These are phyloP conservation scores for Auriculariales sp. DNA, from an alignment of 768 basidiomycete species.

Conservation along the genomic window DNA sequence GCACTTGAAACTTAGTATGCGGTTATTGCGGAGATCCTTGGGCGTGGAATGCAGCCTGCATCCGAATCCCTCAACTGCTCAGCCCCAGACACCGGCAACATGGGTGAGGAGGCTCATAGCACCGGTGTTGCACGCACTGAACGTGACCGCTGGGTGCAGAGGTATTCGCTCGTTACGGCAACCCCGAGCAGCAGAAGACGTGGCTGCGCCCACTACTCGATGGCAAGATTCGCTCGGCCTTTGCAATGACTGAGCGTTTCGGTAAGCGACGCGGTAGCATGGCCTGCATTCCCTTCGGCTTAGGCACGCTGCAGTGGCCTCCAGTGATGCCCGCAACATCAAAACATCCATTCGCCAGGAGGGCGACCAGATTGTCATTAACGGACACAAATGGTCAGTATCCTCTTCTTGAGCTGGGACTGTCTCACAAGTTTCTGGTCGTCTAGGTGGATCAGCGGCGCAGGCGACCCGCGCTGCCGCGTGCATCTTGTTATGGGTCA, in stretches of 20 bases:
- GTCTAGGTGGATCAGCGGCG: constrained; percentile 89
- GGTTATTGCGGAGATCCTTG: constrained; percentile 93
- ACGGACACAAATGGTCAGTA: constrained; percentile 89
- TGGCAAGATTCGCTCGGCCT: constrained; percentile 87
- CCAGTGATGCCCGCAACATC: constrained; percentile 92
- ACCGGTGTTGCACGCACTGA: constrained; percentile 1
- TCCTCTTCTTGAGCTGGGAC: background rate
- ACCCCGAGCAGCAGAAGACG: constrained; percentile 74
- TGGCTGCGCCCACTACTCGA: constrained; percentile 82
- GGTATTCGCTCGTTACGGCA: constrained; percentile 93
- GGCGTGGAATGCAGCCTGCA: constrained; percentile 66
- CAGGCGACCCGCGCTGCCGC: constrained; percentile 80
- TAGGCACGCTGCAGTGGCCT: constrained; percentile 43
- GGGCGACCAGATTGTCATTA: constrained; percentile 81
- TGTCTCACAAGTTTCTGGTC: constrained; percentile 4
- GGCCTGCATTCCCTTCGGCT: background rate
- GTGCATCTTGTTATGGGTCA: constrained; percentile 92
- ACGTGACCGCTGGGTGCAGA: constrained; percentile 31
- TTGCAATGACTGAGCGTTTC: constrained; percentile 93
- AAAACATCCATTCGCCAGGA: constrained; percentile 73
- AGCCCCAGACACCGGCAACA: constrained; percentile 95
- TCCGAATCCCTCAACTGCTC: constrained; percentile 87
- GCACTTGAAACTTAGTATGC: constrained; percentile 49
- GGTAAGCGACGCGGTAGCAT: no score
- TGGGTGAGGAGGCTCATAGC: constrained; percentile 43